These are phyloP conservation scores for Mimosa pudica DNA, from an alignment of 306 rosid species.

Conservation along the genomic window DNA sequence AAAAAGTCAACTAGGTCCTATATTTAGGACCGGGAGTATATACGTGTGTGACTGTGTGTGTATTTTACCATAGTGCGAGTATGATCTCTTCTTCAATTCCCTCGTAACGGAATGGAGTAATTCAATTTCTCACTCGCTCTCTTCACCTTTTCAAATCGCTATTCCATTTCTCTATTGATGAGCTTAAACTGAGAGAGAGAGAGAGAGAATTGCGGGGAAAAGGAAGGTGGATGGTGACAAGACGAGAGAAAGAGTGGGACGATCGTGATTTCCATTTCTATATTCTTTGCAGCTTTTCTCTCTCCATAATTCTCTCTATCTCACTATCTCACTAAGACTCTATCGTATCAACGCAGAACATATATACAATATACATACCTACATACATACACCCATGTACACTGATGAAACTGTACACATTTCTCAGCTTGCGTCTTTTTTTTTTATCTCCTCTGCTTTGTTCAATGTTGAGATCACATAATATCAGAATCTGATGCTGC, in stretches of 20 bases:
- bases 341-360: slow-evolving; percentile 1
- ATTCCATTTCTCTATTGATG: not conserved
- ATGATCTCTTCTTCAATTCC: not conserved
- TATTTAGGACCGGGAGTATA: too few relatives aligned
- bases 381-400: not conserved
- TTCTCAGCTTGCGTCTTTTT: slow-evolving; percentile 48
- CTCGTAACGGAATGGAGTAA: not conserved
- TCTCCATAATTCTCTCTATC: slow-evolving; percentile 16
- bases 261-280: slow-evolving; percentile 86
- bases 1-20: too few relatives aligned
- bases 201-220: slow-evolving; percentile 34
- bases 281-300: slow-evolving; percentile 85
- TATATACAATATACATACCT: not conserved
- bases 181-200: slow-evolving; percentile 9
- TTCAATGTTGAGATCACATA: not conserved
- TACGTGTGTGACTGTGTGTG: too few relatives aligned
- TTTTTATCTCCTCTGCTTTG: not conserved
- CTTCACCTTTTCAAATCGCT: too few relatives aligned
- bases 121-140: too few relatives aligned
- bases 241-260: slow-evolving; percentile 64
- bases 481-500: not conserved
- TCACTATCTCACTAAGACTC: not conserved
- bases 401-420: slow-evolving; percentile 44
- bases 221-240: slow-evolving; percentile 69
- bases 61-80: too few relatives aligned